Evolutionary conservation across 164 flowering plant genomes (phyloP).

Genomic region (Berberis thunbergii): DNA sequence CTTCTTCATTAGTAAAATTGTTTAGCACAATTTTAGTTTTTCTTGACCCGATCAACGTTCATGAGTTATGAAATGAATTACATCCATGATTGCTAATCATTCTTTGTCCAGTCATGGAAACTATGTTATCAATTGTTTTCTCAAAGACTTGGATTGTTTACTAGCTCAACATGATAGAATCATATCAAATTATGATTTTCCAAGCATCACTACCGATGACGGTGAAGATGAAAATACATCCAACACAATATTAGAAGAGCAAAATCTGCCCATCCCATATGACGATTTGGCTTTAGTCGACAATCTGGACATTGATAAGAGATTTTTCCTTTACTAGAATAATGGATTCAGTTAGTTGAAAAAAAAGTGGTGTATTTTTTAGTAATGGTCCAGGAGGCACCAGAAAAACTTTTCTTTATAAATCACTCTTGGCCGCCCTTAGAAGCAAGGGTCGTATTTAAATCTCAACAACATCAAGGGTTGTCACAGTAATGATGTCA

Average conservation of each 20-base stretch:
- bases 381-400: slow-evolving; percentile 5
- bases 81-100: not conserved
- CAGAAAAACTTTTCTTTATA: slow-evolving; percentile 14
- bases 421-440: slow-evolving; percentile 7
- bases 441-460: slow-evolving; percentile 6
- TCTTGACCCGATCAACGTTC: not conserved
- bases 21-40: not conserved
- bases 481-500: slow-evolving; percentile 11
- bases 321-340: not conserved
- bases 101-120: not conserved
- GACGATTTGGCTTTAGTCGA: not conserved
- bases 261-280: not conserved
- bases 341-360: not conserved
- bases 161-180: not conserved
- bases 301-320: not conserved
- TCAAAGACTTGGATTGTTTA: not conserved
- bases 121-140: too few species aligned
- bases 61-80: not conserved
- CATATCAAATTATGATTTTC: not conserved
- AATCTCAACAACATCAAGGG: slow-evolving; percentile 11
- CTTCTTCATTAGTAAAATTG: not conserved
- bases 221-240: not conserved
- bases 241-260: not conserved
- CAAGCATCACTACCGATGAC: not conserved
- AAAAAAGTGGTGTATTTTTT: not conserved